These are phyloP conservation scores for Suillus lakei DNA, from an alignment of 768 basidiomycete genomes.

Conservation along the genomic window DNA sequence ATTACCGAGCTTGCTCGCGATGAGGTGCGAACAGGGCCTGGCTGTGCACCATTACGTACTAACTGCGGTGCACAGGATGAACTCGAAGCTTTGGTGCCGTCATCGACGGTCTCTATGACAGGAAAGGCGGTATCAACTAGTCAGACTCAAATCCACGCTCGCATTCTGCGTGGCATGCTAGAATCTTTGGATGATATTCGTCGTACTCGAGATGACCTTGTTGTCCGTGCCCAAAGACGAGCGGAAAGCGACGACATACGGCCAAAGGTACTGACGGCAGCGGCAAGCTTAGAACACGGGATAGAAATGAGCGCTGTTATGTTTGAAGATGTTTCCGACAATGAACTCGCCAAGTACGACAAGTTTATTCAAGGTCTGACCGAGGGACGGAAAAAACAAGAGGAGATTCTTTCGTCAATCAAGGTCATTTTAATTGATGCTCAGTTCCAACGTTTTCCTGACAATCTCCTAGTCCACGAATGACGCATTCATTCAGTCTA, in stretches of 20 bases:
- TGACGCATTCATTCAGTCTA: conserved; percentile 72
- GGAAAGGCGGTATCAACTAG: conserved; percentile 40
- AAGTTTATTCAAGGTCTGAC: conserved; percentile 66
- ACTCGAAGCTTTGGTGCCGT: conserved; percentile 71
- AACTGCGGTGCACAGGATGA: conserved; percentile 49
- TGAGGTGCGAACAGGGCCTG: conserved; percentile 41
- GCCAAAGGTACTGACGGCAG: conserved; percentile 65
- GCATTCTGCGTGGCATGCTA: conserved; percentile 70
- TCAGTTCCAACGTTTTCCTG: conserved; percentile 3
- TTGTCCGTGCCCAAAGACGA: conserved; percentile 65
- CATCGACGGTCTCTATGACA: conserved; percentile 51
- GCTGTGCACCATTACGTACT: conserved; percentile 9
- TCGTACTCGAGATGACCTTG: conserved; percentile 60
- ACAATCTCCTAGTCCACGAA: conserved; percentile 57
- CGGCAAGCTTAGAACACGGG: conserved; percentile 67
- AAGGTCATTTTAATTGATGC: conserved; percentile 52
- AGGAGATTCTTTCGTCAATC: conserved; percentile 66
- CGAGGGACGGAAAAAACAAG: conserved; percentile 62
- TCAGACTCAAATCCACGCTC: conserved; percentile 65
- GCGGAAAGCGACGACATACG: conserved; percentile 76
- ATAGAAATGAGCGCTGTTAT: conserved; percentile 78
- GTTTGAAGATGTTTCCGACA: conserved; percentile 85
- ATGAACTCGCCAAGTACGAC: conserved; percentile 83
- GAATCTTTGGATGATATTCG: conserved; percentile 82
- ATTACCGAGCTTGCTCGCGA: conserved; percentile 75